Conservation (phyloP, 2,329 filamentous ascomycete genomes). For the Pseudocercospora musae region DNA sequence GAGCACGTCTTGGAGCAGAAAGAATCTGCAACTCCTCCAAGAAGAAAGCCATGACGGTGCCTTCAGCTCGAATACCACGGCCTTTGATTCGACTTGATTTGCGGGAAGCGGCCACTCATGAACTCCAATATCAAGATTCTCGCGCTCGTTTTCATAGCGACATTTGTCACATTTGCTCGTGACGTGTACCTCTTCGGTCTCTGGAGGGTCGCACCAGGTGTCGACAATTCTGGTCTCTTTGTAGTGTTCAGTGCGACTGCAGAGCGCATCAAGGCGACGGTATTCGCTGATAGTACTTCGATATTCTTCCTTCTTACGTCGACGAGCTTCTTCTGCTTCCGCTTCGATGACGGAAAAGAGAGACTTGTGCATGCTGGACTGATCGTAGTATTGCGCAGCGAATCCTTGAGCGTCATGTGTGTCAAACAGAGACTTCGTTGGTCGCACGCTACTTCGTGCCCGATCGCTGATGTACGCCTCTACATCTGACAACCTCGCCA, state of each 20-base stretch:
- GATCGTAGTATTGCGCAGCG: conserved; percentile 47
- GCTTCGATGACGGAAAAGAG: conserved; percentile 1
- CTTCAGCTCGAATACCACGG: conserved; percentile 52
- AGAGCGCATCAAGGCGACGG: conserved; percentile 33
- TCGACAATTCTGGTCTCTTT: conserved; percentile 17
- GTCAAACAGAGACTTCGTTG: conserved; percentile 48
- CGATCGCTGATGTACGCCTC: conserved; percentile 48
- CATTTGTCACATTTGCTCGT: conserved; percentile 8
- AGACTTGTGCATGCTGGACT: conserved; percentile 15
- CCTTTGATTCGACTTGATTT: conserved; percentile 37
- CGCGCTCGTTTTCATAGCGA: conserved; percentile 35
- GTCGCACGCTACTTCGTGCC: not conserved
- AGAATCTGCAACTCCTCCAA: conserved; percentile 47
- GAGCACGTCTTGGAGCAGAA: conserved; percentile 21
- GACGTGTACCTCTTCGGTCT: conserved; percentile 31
- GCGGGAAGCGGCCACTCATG: conserved; percentile 52
- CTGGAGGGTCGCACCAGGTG: conserved; percentile 22
- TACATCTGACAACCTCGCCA: conserved; percentile 50
- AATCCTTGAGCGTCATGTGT: conserved; percentile 36
- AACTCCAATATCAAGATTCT: conserved; percentile 44
- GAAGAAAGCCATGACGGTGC: conserved; percentile 45
- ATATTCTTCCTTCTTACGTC: conserved; percentile 36
- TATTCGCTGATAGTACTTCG: conserved; percentile 35
- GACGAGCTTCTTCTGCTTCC: conserved; percentile 8
- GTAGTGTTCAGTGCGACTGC: conserved; percentile 2